Base-by-base conservation (phyloP, 768 basidiomycete genomes). In the Macrolepiota dolichaula region DNA sequence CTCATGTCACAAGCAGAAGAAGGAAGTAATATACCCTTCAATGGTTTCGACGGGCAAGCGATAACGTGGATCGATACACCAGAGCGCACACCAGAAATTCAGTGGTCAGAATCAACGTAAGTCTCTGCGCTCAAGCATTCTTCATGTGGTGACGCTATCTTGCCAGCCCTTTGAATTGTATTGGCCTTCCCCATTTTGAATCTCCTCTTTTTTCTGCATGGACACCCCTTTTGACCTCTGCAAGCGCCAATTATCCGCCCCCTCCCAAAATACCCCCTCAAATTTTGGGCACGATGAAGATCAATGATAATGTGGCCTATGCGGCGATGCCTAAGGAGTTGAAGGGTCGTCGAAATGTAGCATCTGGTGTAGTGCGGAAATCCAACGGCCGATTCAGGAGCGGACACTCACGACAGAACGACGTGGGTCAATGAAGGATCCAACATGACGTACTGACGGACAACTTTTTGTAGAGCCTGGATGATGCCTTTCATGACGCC, bases 251-350 rank as follows among this genome's bases (percentile, higher is more conserved):
- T 51, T 87, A 84, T 64, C 91, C 91, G 6, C 85, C 90, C 1
- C 87, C 91, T 0, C 72, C 83, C 15, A 88, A 87, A 66, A 90
- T 99, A 61, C 95, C 96, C 2, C 78, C 84, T 6, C 86, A 91
- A 65, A 79, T 99, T 5, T 70, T 94, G 47, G 78, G 79, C 42
- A 79, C 86, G 2, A 92, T 98, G 82, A 92, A 92, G 70, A 83
- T 83, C 63, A 92, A 94, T 63, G 95, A 97, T 67, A 91, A 89
- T 57, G 82, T 98, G 29, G 92, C 92, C 4, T 98, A 97, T 70
- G 95, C 96, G 0, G 75, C 89, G 0, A 78, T 95, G 51, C 96
- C 96, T 0, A 88, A 87, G 68, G 94, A 96, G 64, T 77, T 96
- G 22, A 84, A 85, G 65, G 94, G 92, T 0, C 83, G 87, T 62